phyloP scores from a whole-genome alignment of 78 protist genomes.

The Cavenderia fasciculata region DNA sequence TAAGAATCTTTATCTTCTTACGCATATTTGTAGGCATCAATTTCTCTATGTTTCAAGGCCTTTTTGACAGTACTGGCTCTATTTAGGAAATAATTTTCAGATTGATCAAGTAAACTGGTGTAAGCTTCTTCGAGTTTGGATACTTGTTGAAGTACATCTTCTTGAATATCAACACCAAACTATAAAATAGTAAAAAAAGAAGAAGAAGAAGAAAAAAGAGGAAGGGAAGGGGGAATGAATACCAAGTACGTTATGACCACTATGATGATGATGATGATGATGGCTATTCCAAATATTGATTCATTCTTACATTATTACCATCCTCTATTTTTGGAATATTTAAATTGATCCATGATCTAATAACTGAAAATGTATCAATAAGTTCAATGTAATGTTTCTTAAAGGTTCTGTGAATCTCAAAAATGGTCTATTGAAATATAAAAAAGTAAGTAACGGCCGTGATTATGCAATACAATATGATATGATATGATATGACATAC shows the following conservation, averaged over 20 bases:
- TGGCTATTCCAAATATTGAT: no score
- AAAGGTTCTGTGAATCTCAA: constrained; percentile 16
- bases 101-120: constrained; percentile 22
- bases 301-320: constrained; percentile 69
- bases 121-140: constrained; percentile 46
- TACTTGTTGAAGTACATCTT: constrained; percentile 5
- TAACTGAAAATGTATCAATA: constrained; percentile 33
- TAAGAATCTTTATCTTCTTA: neutral
- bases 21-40: constrained; percentile 46
- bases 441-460: neutral
- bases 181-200: no score
- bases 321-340: constrained; percentile 69
- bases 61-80: constrained; percentile 46
- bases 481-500: neutral
- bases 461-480: no score
- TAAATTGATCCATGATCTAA: constrained; percentile 41
- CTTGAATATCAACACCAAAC: constrained; percentile 34
- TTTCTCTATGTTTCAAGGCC: constrained; percentile 42
- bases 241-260: no score
- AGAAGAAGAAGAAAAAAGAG: no score
- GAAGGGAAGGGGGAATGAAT: no score
- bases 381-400: constrained; percentile 36
- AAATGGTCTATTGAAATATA: neutral
- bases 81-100: constrained; percentile 15
- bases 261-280: no score